phyloP scores from a whole-genome alignment of 1,284 basidiomycete genomes.

The Rhodotorula sp. region DNA sequence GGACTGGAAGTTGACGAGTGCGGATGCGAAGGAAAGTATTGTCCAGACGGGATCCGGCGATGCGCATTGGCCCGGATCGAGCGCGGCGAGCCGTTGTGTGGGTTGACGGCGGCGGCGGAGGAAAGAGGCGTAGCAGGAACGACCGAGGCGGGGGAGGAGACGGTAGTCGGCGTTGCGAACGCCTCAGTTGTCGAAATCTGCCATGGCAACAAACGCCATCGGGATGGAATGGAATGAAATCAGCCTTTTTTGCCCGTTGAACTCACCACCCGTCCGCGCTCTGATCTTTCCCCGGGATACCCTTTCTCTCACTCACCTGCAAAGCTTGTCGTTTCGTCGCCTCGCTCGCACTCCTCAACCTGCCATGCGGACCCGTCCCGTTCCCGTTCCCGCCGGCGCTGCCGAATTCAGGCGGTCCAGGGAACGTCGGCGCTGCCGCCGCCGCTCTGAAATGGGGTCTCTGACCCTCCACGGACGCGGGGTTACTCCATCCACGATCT shows the following conservation, averaged over 20 bases:
- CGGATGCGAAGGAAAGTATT: background rate
- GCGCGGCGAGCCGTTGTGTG: background rate
- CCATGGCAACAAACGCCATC: too few relatives aligned
- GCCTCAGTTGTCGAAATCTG: constrained; percentile 18
- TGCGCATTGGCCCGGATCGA: constrained; percentile 4
- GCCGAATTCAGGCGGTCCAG: background rate
- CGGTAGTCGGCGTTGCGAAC: background rate
- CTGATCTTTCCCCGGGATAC: too few relatives aligned
- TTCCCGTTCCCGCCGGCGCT: background rate
- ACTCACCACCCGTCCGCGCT: too few relatives aligned
- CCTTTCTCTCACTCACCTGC: background rate
- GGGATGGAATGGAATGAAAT: too few relatives aligned
- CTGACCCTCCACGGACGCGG: background rate
- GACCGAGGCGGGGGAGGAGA: background rate
- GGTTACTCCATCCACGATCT: constrained; percentile 18
- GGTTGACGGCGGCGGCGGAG: background rate
- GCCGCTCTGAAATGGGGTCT: background rate
- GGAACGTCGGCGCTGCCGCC: background rate
- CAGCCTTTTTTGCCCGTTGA: too few relatives aligned
- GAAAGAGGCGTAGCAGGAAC: background rate
- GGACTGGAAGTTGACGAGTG: background rate
- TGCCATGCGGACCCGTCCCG: background rate
- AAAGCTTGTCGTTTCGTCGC: constrained; percentile 4
- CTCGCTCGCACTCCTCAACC: constrained; percentile 6
- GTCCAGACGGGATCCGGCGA: background rate